These are phyloP conservation scores for Coemansia linderi DNA, from an alignment of 371 early-diverging fungal genomes.

Conservation along the genomic window DNA sequence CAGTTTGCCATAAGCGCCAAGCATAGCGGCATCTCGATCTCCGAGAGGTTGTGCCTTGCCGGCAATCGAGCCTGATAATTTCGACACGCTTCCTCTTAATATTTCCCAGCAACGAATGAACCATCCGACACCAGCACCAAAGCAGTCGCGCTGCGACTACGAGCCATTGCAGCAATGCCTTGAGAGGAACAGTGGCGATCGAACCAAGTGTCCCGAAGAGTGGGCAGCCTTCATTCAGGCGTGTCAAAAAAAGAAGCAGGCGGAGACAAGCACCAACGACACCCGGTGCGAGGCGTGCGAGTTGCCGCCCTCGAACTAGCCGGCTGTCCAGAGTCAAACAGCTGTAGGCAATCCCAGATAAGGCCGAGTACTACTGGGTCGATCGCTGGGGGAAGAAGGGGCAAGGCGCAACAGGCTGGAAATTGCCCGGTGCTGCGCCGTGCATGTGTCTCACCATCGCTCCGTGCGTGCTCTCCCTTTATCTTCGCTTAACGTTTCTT, in stretches of 20 bases:
- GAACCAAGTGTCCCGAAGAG: slow-evolving; percentile 64
- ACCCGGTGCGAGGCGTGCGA: slow-evolving; percentile 27
- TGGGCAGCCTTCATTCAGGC: slow-evolving; percentile 65
- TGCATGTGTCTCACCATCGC: not conserved
- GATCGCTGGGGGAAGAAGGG: not conserved
- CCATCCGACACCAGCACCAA: not conserved
- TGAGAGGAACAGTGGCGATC: slow-evolving; percentile 60
- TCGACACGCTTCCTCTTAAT: not conserved
- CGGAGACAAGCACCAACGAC: not conserved
- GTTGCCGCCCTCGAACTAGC: slow-evolving; percentile 6
- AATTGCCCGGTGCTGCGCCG: slow-evolving; percentile 7
- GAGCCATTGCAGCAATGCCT: slow-evolving; percentile 62
- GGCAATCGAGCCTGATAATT: not conserved
- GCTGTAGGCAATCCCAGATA: not conserved
- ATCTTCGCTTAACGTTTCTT: not conserved
- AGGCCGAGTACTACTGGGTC: not conserved
- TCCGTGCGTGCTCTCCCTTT: not conserved
- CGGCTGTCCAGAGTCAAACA: not conserved
- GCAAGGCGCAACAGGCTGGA: slow-evolving; percentile 4
- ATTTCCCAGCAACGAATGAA: slow-evolving; percentile 5
- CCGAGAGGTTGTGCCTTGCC: not conserved
- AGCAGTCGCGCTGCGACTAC: slow-evolving; percentile 57
- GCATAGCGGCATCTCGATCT: not conserved
- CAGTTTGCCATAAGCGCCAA: not conserved
- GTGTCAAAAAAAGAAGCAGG: slow-evolving; percentile 51